Conservation (phyloP, 2,329 filamentous ascomycete species). For the Trichoderma sp. region DNA sequence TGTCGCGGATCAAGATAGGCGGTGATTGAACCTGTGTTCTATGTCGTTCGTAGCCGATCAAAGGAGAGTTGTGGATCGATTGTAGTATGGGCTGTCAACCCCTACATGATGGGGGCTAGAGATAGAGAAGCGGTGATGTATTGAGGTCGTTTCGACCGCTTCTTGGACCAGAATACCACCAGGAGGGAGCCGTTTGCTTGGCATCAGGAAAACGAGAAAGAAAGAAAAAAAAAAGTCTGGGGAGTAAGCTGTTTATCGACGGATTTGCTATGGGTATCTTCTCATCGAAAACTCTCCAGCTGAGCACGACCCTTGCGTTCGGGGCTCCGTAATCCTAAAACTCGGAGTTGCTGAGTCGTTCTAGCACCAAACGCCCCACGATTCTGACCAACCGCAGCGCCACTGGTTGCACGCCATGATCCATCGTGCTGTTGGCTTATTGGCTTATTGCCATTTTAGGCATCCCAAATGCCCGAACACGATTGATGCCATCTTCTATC, state of each 20-base stretch:
- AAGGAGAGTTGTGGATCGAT: not conserved
- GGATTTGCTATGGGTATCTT: not conserved
- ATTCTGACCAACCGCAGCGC: not conserved
- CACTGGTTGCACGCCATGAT: not conserved
- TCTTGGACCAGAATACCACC: not conserved
- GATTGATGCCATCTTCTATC: not conserved
- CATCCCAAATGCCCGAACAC: not conserved
- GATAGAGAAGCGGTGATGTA: not conserved
- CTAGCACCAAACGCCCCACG: not conserved
- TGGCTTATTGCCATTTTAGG: not conserved
- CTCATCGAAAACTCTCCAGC: not conserved
- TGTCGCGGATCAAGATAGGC: not conserved
- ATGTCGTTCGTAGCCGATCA: not conserved
- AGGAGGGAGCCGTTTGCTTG: not conserved
- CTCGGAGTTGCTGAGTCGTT: slow-evolving; percentile 9
- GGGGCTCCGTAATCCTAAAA: not conserved
- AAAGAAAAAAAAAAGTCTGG: not conserved
- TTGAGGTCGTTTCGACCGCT: not conserved
- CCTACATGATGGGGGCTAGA: slow-evolving; percentile 3
- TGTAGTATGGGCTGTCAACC: not conserved
- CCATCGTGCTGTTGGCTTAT: not conserved
- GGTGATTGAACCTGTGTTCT: not conserved
- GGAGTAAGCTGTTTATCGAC: slow-evolving; percentile 9
- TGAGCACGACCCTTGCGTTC: not conserved
- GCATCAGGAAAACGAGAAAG: not conserved